phyloP scores from a whole-genome alignment of 306 rosid species.

The Vigna angularis region DNA sequence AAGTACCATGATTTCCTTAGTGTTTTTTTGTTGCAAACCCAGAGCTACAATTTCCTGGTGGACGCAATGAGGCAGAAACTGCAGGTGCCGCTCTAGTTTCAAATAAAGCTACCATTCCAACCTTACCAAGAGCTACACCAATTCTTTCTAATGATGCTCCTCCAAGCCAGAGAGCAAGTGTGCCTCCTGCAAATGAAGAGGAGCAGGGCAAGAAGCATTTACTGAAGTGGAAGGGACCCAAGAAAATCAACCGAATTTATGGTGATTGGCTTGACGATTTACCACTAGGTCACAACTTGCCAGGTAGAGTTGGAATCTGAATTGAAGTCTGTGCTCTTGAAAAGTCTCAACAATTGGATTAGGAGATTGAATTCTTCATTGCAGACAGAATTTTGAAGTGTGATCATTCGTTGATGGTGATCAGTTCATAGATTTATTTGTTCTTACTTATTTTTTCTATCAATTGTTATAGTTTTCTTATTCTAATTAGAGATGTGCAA shows the following conservation, averaged over 20 bases:
- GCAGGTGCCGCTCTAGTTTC: conserved; percentile 36
- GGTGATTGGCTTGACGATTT: conserved; percentile 93
- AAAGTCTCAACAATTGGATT: conserved; percentile 16
- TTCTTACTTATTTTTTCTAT: conserved; percentile 28
- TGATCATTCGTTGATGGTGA: conserved; percentile 50
- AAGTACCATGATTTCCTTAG: not conserved
- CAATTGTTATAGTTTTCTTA: conserved; percentile 26
- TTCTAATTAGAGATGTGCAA: conserved; percentile 17
- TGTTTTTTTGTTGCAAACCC: conserved; percentile 36
- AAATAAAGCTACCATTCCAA: conserved; percentile 36
- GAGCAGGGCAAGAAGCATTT: conserved; percentile 58
- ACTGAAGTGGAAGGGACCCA: conserved; percentile 72
- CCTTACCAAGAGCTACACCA: conserved; percentile 43
- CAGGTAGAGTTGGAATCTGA: conserved; percentile 61
- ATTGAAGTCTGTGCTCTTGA: conserved; percentile 37
- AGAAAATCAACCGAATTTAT: conserved; percentile 84
- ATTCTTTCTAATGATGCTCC: conserved; percentile 54
- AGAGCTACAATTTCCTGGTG: conserved; percentile 68
- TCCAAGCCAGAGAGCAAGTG: conserved; percentile 39
- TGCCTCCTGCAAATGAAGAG: conserved; percentile 52
- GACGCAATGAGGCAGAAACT: conserved; percentile 63
- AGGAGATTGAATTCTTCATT: conserved; percentile 7
- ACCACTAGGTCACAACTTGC: conserved; percentile 58
- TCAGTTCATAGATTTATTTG: conserved; percentile 48
- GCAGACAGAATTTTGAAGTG: conserved; percentile 35